These are phyloP conservation scores for Chalciporus sphaerocephalus DNA, from an alignment of 768 basidiomycete genomes.

Conservation along the genomic window DNA sequence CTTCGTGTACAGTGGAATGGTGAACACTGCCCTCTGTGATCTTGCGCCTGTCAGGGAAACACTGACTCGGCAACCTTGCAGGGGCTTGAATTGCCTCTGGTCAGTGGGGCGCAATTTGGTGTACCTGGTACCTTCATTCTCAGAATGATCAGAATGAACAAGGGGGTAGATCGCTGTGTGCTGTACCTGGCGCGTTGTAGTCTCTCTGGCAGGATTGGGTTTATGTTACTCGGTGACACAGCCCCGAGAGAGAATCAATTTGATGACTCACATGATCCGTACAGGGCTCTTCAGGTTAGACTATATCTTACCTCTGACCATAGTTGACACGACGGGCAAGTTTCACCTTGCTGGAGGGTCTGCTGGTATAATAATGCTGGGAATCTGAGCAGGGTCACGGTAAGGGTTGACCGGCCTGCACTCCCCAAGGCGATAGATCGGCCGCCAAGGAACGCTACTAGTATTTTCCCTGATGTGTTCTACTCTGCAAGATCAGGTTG, in stretches of 20 bases:
- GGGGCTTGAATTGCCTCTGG: neutral
- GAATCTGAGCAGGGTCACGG: neutral
- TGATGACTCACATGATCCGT: neutral
- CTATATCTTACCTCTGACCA: neutral
- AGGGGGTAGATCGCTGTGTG: neutral
- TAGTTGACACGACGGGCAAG: constrained; percentile 5
- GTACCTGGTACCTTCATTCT: constrained; percentile 3
- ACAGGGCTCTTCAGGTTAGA: neutral
- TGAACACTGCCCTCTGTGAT: too few species aligned
- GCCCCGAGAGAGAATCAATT: neutral
- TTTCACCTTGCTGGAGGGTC: constrained; percentile 5
- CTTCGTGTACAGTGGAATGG: too few species aligned
- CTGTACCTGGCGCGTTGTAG: too few species aligned
- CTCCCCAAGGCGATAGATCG: neutral
- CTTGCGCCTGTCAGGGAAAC: too few species aligned
- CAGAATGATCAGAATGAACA: neutral
- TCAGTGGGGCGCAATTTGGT: neutral
- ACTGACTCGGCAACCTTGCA: too few species aligned
- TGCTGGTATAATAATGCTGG: neutral
- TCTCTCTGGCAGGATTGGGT: too few species aligned
- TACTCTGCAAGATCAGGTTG: too few species aligned
- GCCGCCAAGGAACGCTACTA: neutral
- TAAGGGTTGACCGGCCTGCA: neutral
- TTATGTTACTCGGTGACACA: neutral
- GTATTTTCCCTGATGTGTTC: neutral